phyloP scores from a whole-genome alignment of 2,329 filamentous ascomycete genomes.

The Hymenoscyphus albidus region DNA sequence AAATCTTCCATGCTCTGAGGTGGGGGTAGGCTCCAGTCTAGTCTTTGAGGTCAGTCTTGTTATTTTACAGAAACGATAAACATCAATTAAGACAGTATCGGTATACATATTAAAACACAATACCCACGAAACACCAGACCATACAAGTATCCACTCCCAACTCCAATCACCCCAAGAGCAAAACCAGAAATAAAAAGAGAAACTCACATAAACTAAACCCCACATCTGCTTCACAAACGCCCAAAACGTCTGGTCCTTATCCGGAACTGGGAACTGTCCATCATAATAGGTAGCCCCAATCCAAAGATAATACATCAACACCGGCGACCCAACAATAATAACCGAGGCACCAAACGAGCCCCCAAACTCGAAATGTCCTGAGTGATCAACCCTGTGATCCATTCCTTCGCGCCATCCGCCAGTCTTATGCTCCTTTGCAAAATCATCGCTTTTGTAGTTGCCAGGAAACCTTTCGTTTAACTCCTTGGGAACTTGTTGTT shows the following conservation, averaged over 20 bases:
- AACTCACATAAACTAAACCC: constrained; percentile 42
- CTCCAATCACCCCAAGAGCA: no score
- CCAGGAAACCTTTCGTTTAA: not conserved
- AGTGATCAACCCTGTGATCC: constrained; percentile 61
- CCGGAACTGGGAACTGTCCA: constrained; percentile 70
- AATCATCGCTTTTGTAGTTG: not conserved
- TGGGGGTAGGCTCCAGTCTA: constrained; percentile 84
- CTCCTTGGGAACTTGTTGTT: not conserved
- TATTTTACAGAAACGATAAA: not conserved
- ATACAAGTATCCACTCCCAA: no score
- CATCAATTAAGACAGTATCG: not conserved
- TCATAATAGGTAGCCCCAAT: constrained; percentile 90
- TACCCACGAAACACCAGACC: no score
- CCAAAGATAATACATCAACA: constrained; percentile 99
- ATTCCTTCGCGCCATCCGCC: constrained; percentile 58
- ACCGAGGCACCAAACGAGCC: constrained; percentile 72
- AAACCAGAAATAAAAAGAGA: no score
- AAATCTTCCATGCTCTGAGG: constrained; percentile 80
- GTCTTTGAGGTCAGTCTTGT: constrained; percentile 37
- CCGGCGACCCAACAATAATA: constrained; percentile 92
- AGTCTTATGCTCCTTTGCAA: not conserved
- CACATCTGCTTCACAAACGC: constrained; percentile 73
- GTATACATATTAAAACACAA: no score
- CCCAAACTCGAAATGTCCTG: constrained; percentile 75
- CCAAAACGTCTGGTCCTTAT: constrained; percentile 58